These are phyloP conservation scores for Penicillium parvum DNA, from an alignment of 495 filamentous ascomycete species.

Conservation along the genomic window DNA sequence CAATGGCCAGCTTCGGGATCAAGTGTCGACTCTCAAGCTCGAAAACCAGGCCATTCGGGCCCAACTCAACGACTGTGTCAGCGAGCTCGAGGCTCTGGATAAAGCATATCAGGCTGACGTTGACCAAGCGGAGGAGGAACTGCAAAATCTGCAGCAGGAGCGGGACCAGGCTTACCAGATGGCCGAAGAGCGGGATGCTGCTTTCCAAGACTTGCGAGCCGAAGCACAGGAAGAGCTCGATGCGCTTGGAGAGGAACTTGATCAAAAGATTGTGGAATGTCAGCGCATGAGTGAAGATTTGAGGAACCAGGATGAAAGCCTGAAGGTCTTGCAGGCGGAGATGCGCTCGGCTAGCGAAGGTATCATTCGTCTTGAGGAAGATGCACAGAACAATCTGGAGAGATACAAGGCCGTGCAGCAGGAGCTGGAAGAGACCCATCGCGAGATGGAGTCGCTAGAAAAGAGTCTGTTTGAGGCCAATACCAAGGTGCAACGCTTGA, in stretches of 20 bases:
- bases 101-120: conserved; percentile 70
- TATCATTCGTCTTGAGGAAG: conserved; percentile 81
- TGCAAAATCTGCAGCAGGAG: conserved; percentile 77
- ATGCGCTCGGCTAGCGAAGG: conserved; percentile 86
- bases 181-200: conserved; percentile 72
- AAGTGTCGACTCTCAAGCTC: conserved; percentile 76
- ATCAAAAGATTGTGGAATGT: conserved; percentile 67
- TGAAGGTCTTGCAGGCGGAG: conserved; percentile 79
- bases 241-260: conserved; percentile 71
- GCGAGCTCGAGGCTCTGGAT: conserved; percentile 61
- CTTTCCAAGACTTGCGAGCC: conserved; percentile 71
- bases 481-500: conserved; percentile 76
- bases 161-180: conserved; percentile 78
- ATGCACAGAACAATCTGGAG: conserved; percentile 62
- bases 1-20: conserved; percentile 78
- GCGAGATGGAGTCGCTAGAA: conserved; percentile 73
- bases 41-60: conserved; percentile 76
- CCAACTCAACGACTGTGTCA: conserved; percentile 63
- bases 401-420: conserved; percentile 68
- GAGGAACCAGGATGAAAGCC: conserved; percentile 60
- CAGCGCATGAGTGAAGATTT: conserved; percentile 62
- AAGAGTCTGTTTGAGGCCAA: conserved; percentile 72
- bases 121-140: conserved; percentile 69
- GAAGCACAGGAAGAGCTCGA: conserved; percentile 84
- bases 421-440: conserved; percentile 68